phyloP scores from a whole-genome alignment of 2,329 filamentous ascomycete species.

The Fusarium irregulare region DNA sequence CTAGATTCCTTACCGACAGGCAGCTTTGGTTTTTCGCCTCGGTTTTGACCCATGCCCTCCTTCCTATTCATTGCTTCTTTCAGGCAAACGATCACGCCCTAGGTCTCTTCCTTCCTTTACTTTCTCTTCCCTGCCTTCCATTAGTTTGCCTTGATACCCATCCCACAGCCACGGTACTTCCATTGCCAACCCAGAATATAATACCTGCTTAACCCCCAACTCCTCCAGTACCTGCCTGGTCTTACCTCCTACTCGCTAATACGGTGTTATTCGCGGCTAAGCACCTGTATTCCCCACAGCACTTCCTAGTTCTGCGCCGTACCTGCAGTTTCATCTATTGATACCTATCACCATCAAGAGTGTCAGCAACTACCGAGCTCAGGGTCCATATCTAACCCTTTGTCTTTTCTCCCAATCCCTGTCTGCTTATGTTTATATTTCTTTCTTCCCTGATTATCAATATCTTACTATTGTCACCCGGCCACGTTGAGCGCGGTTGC shows the following conservation, averaged over 20 bases:
- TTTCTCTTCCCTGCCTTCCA: background rate
- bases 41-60: slow-evolving; percentile 12
- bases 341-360: slow-evolving; percentile 4
- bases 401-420: background rate
- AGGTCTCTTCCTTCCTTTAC: background rate
- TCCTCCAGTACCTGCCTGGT: background rate
- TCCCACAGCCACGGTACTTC: background rate
- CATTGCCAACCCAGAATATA: slow-evolving; percentile 17
- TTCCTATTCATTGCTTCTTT: slow-evolving; percentile 24
- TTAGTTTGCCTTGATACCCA: background rate
- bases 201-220: slow-evolving; percentile 16
- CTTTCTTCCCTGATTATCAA: background rate
- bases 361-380: background rate
- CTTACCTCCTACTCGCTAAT: background rate
- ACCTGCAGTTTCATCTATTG: background rate
- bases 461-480: background rate
- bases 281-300: background rate
- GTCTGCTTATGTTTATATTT: background rate
- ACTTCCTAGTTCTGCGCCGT: background rate
- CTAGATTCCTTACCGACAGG: background rate
- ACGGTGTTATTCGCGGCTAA: background rate
- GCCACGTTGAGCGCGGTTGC: background rate
- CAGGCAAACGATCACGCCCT: background rate
- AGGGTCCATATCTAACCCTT: background rate
- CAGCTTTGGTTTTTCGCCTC: slow-evolving; percentile 21